Conservation (phyloP, 257 asterid genomes). For the Petrea volubilis region DNA sequence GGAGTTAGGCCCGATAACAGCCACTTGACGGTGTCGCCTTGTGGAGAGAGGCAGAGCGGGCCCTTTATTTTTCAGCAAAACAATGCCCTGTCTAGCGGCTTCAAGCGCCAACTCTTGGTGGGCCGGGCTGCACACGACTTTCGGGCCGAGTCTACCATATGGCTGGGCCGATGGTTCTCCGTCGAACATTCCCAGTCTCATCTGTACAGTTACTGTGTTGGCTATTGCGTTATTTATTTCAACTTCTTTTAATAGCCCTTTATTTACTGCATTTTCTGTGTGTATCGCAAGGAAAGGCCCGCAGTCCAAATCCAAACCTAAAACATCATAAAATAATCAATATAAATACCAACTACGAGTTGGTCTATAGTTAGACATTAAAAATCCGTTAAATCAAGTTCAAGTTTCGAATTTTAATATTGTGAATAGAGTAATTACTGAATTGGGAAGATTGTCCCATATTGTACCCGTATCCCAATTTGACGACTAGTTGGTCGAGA, state of each 20-base stretch:
- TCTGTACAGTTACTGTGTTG: constrained; percentile 63
- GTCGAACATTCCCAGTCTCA: constrained; percentile 91
- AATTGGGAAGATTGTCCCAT: too few relatives aligned
- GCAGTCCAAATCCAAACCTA: constrained; percentile 80
- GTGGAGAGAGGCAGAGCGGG: constrained; percentile 61
- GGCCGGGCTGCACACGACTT: constrained; percentile 56
- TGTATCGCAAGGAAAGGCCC: constrained; percentile 60
- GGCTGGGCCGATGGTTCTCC: constrained; percentile 50
- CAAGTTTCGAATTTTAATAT: too few relatives aligned
- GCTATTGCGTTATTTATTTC: constrained; percentile 47
- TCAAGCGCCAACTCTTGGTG: constrained; percentile 68
- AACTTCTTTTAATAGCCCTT: constrained; percentile 44
- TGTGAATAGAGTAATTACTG: too few relatives aligned
- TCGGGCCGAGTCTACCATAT: constrained; percentile 55
- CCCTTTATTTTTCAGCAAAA: constrained; percentile 59
- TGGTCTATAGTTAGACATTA: too few relatives aligned
- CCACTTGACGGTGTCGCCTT: constrained; percentile 33
- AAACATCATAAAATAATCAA: background rate
- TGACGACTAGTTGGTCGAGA: too few relatives aligned
- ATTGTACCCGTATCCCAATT: too few relatives aligned
- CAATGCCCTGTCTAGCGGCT: constrained; percentile 79
- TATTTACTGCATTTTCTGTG: constrained; percentile 55
- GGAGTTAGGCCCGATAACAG: constrained; percentile 76
- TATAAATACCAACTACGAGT: too few relatives aligned
- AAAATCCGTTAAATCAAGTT: too few relatives aligned